Evolutionary conservation across 768 basidiomycete genomes (phyloP).

Genomic region (Suillus discolor): DNA sequence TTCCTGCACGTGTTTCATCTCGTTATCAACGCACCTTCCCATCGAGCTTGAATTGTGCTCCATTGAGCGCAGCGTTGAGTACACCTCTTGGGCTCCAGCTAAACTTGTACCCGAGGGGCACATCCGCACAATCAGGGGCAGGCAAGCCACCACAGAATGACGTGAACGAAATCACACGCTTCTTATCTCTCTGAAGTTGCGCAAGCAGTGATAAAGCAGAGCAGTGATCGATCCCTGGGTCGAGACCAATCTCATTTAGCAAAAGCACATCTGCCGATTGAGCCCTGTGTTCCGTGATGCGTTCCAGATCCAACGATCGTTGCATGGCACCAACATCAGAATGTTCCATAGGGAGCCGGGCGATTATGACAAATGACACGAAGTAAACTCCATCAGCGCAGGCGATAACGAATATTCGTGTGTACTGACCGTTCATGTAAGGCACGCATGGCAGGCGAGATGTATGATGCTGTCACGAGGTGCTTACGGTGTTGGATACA

Average conservation of each 20-base stretch:
- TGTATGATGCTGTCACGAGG: constrained; percentile 91
- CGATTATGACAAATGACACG: neutral
- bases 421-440: constrained; percentile 60
- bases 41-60: constrained; percentile 64
- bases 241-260: constrained; percentile 88
- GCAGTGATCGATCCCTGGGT: constrained; percentile 90
- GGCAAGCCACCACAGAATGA: constrained; percentile 96
- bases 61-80: constrained; percentile 75
- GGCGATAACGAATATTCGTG: neutral
- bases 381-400: neutral
- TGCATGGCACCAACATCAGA: neutral
- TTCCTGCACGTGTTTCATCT: neutral
- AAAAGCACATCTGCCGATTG: constrained; percentile 64
- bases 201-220: constrained; percentile 76
- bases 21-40: constrained; percentile 47
- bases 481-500: constrained; percentile 75
- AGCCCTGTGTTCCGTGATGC: constrained; percentile 46
- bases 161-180: constrained; percentile 69
- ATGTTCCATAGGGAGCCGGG: neutral
- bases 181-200: constrained; percentile 50
- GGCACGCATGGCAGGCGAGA: constrained; percentile 72
- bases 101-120: constrained; percentile 89
- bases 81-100: constrained; percentile 94
- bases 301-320: neutral
- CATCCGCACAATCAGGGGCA: constrained; percentile 60